A percentile compares a stretch with the other conserved stretches of the same genome.
These are phyloP conservation scores for Casaregolazyma suthepensis DNA, from an alignment of 1,139 yeast species.

Conservation along the genomic window DNA sequence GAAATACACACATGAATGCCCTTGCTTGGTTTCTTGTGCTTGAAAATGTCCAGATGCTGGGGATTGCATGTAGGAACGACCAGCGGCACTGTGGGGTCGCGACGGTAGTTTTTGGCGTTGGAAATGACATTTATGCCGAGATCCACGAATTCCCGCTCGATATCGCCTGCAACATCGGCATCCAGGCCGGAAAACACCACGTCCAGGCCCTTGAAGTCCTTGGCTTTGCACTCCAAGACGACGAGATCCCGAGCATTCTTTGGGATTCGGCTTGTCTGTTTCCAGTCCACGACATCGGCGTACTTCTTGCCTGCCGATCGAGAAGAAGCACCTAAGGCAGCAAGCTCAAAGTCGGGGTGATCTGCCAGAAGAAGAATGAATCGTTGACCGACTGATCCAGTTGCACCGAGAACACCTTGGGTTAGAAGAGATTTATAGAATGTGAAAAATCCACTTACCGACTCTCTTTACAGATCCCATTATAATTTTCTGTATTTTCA, in stretches of 20 bases:
- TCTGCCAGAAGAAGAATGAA: constrained; percentile 76
- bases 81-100: constrained; percentile 81
- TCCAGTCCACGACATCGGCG: constrained; percentile 87
- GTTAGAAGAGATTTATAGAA: background rate
- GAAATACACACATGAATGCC: constrained; percentile 94
- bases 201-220: constrained; percentile 79
- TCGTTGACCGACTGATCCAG: constrained; percentile 97
- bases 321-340: constrained; percentile 85
- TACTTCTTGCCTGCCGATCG: constrained; percentile 92
- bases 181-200: constrained; percentile 93
- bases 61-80: constrained; percentile 94
- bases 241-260: constrained; percentile 51
- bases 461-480: constrained; percentile 7
- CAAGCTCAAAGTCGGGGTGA: constrained; percentile 85
- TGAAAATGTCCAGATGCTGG: constrained; percentile 80
- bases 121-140: constrained; percentile 82
- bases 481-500: background rate
- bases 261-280: constrained; percentile 83
- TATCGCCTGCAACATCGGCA: constrained; percentile 87
- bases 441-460: constrained; percentile 1
- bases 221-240: constrained; percentile 74
- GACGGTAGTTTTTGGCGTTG: constrained; percentile 93
- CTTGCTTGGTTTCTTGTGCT: constrained; percentile 45
- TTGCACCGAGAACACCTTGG: constrained; percentile 89
- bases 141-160: constrained; percentile 77